Base-by-base conservation (phyloP, 192 early-diverging fungal genomes). In the Coemansia sp. region DNA sequence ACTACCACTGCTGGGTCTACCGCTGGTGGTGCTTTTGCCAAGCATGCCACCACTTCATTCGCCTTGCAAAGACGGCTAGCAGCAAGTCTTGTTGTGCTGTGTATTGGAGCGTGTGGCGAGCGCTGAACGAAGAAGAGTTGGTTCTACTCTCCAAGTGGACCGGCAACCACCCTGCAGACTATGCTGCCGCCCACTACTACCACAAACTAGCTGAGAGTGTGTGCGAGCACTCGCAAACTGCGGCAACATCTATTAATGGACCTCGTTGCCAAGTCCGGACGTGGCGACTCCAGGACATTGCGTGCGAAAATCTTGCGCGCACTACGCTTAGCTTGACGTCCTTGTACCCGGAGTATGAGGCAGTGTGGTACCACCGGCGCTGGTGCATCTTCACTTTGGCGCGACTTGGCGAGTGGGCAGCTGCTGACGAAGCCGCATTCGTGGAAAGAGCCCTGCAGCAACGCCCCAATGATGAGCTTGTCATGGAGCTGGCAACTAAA, bases 1-100 rank as follows among this genome's bases (percentile, higher is more conserved):
- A 77, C 62, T 77, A 77, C 53, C 69, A 77, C 34, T 77, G 75
- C 65, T 77, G 75, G 75, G 75, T 72, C 7, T 77, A 70, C 42
- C 60, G 75, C 17, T 77, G 75, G 75, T 77, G 75, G 75, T 58
- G 42, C 44, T 56, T 56, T 22, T 19, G 39, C 29, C 33, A 38
- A 36, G 24, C 57, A 27, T 19, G 18, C n/a, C 22, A 40, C 26
- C 27, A 27, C 5, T 50, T 50, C 11, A 29, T 29, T 6, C 12
- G 3, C 24, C 24, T 22, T 8, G 46, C 46, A 29, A 27, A 27
- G 14, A 14, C 12, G 5, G 26, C 46, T 12, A 15, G 24, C 11
- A 50, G 15, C 26, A 29, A 14, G n/a, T 26, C 46, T 50, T n/a
- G 46, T 27, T 24, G 27, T 22, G 15, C 11, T 29, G 46, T 50